Conservation (phyloP, 2,329 filamentous ascomycete genomes). For the Magnaporthales sp. region DNA sequence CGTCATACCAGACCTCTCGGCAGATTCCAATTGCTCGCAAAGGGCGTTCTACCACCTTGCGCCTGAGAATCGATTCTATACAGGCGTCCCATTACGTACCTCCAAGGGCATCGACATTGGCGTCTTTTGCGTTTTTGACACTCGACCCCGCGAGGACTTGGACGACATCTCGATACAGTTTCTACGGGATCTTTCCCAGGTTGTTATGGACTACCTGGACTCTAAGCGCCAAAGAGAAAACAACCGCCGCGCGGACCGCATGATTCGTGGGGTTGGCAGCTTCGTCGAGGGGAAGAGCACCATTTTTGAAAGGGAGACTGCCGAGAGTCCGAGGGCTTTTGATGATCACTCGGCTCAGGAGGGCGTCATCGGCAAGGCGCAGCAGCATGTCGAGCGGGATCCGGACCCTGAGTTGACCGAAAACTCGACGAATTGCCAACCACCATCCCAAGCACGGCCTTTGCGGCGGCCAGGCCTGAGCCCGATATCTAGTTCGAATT, state of each 20-base stretch:
- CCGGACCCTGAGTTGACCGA: background rate
- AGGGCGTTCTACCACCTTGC: background rate
- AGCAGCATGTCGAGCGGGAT: conserved; percentile 6
- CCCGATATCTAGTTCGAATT: background rate
- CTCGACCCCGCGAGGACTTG: conserved; percentile 42
- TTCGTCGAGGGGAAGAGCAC: conserved; percentile 21
- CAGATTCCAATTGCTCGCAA: background rate
- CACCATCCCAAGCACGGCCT: background rate
- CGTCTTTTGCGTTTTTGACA: conserved; percentile 48
- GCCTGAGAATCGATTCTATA: conserved; percentile 25
- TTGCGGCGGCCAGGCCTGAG: conserved; percentile 8
- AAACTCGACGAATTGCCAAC: background rate
- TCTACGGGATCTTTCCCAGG: conserved; percentile 15
- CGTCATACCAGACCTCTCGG: background rate
- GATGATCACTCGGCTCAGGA: background rate
- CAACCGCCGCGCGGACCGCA: conserved; percentile 15
- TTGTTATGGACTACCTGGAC: conserved; percentile 19
- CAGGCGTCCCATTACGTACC: conserved; percentile 30
- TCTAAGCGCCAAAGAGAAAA: conserved; percentile 13
- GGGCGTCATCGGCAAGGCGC: background rate
- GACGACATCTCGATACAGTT: conserved; percentile 13
- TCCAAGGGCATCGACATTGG: conserved; percentile 32
- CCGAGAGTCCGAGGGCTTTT: background rate
- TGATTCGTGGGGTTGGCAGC: conserved; percentile 15
- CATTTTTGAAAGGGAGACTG: conserved; percentile 10